phyloP scores from a whole-genome alignment of 306 rosid species.

The Vachellia collinsii region DNA sequence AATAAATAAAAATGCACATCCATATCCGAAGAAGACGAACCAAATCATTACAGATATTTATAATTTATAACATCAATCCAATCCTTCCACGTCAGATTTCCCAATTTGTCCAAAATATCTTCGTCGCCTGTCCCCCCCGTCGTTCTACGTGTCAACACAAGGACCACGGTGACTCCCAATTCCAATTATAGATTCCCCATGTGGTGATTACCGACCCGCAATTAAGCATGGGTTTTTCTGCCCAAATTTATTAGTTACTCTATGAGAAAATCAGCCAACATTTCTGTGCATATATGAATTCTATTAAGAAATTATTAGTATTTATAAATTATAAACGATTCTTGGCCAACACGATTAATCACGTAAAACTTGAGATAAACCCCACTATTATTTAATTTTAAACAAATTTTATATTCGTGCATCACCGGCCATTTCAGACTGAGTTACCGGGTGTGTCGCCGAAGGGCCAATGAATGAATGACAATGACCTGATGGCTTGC shows the following conservation, averaged over 20 bases:
- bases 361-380: background rate
- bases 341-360: background rate
- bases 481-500: background rate
- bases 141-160: slow-evolving; percentile 18
- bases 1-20: background rate
- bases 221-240: background rate
- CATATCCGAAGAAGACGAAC: background rate
- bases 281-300: too few species aligned
- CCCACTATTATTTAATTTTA: too few species aligned
- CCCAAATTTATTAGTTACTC: too few species aligned
- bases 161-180: background rate
- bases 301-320: too few species aligned
- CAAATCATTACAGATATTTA: background rate
- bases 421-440: background rate
- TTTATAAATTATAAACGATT: background rate
- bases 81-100: slow-evolving; percentile 36
- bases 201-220: background rate
- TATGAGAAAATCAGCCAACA: too few species aligned
- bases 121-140: background rate
- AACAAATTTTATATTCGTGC: background rate
- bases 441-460: background rate
- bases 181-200: background rate
- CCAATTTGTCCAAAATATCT: background rate
- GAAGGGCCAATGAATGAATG: background rate
- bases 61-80: background rate